Evolutionary conservation across 495 filamentous ascomycete species (phyloP).

Genomic region (Daldinia grandis): DNA sequence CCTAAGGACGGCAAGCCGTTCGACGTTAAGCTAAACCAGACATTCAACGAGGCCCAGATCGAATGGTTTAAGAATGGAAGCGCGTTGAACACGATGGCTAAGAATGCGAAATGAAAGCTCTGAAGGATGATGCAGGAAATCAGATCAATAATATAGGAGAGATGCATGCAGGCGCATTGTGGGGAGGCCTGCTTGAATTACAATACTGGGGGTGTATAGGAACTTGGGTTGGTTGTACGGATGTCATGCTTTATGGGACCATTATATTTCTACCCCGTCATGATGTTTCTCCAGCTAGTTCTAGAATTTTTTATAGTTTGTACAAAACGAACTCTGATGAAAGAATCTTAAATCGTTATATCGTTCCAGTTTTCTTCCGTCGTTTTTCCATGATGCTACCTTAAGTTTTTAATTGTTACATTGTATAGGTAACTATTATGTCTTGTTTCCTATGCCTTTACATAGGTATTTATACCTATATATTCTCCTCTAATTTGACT

Average conservation of each 20-base stretch:
- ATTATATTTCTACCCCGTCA: conserved; percentile 38
- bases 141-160: conserved; percentile 29
- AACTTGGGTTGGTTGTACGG: conserved; percentile 40
- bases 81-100: conserved; percentile 98
- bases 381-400: too few species aligned
- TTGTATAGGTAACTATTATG: too few species aligned
- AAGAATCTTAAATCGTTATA: conserved; percentile 9
- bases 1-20: conserved; percentile 81
- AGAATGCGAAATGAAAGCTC: conserved; percentile 53
- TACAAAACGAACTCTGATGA: conserved; percentile 44
- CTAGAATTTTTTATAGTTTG: conserved; percentile 41
- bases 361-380: neutral
- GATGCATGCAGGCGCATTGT: conserved; percentile 43
- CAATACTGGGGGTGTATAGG: conserved; percentile 45
- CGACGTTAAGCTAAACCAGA: conserved; percentile 87
- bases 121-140: conserved; percentile 2
- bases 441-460: too few species aligned
- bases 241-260: conserved; percentile 41
- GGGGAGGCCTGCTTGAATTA: conserved; percentile 45
- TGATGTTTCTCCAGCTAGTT: conserved; percentile 35
- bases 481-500: too few species aligned
- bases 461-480: too few species aligned
- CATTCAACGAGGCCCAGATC: conserved; percentile 96
- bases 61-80: conserved; percentile 98
- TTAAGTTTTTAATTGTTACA: too few species aligned